phyloP scores from a whole-genome alignment of 257 asterid genomes.

The Plantago ovata region DNA sequence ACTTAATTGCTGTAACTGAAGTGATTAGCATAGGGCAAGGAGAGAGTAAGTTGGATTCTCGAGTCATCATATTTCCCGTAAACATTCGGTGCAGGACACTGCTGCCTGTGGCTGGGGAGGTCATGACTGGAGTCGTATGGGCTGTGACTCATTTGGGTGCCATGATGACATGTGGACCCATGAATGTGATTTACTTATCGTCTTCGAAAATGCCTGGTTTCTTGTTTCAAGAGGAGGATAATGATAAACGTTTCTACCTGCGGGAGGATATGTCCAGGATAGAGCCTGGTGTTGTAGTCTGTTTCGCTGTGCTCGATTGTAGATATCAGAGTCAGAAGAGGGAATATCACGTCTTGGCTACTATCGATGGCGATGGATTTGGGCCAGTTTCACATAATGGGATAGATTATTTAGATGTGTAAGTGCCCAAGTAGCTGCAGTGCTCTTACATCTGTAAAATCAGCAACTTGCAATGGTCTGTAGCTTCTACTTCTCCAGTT shows the following conservation, averaged over 20 bases:
- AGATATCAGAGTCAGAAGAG: no score
- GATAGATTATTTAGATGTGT: slow-evolving; percentile 49
- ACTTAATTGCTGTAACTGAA: slow-evolving; percentile 61
- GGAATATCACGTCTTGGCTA: slow-evolving; percentile 60
- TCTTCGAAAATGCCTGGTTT: slow-evolving; percentile 49
- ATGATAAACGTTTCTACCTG: slow-evolving; percentile 24
- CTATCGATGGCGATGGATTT: slow-evolving; percentile 50
- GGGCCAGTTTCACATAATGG: slow-evolving; percentile 76
- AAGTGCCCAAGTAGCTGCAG: slow-evolving; percentile 9
- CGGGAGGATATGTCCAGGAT: slow-evolving; percentile 61
- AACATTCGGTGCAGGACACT: slow-evolving; percentile 44
- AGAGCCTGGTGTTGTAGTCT: slow-evolving; percentile 46
- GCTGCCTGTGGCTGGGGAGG: slow-evolving; percentile 59
- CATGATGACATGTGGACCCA: slow-evolving; percentile 73
- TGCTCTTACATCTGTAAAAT: no score
- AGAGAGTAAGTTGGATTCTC: slow-evolving; percentile 18
- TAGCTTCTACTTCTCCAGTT: no score
- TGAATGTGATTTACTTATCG: slow-evolving; percentile 53
- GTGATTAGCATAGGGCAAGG: slow-evolving; percentile 53
- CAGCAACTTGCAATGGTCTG: no score
- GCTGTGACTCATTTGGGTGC: slow-evolving; percentile 34
- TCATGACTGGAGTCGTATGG: slow-evolving; percentile 53
- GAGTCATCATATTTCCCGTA: slow-evolving; percentile 41
- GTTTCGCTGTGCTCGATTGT: slow-evolving; percentile 46
- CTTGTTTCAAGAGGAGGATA: slow-evolving; percentile 31